Evolutionary conservation across 495 filamentous ascomycete species (phyloP).

Genomic region (Xylona heveae): DNA sequence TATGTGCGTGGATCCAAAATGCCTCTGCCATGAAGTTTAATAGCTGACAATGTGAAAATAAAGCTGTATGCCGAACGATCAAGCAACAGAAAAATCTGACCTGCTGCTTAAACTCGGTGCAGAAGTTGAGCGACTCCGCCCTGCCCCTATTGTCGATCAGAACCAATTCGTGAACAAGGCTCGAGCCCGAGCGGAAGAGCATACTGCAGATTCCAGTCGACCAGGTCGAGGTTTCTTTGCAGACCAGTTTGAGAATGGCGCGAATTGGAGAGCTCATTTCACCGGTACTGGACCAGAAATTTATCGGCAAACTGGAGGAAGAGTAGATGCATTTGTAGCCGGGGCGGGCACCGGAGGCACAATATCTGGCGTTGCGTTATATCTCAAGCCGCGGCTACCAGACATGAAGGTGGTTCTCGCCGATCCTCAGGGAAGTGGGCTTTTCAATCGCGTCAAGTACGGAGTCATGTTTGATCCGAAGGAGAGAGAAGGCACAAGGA

Average conservation of each 20-base stretch:
- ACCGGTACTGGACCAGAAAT: constrained; percentile 79
- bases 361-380: constrained; percentile 66
- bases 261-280: constrained; percentile 74
- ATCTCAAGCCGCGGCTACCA: constrained; percentile 48
- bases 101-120: constrained; percentile 82
- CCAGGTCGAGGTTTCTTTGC: constrained; percentile 62
- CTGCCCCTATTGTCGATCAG: constrained; percentile 76
- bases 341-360: constrained; percentile 96
- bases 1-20: constrained; percentile 31
- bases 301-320: constrained; percentile 49
- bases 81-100: constrained; percentile 69
- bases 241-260: constrained; percentile 82
- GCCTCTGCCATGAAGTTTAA: background rate
- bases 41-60: background rate
- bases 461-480: constrained; percentile 88
- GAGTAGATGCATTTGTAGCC: constrained; percentile 73
- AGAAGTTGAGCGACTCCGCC: constrained; percentile 66
- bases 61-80: constrained; percentile 88
- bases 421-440: constrained; percentile 81
- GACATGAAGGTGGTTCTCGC: constrained; percentile 59
- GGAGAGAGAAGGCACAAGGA: constrained; percentile 74
- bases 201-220: constrained; percentile 31
- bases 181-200: constrained; percentile 48
- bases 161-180: constrained; percentile 92
- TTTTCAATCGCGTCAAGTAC: constrained; percentile 76